Conservation (phyloP, 2,329 filamentous ascomycete species). For the Ascocoryne sarcoides region DNA sequence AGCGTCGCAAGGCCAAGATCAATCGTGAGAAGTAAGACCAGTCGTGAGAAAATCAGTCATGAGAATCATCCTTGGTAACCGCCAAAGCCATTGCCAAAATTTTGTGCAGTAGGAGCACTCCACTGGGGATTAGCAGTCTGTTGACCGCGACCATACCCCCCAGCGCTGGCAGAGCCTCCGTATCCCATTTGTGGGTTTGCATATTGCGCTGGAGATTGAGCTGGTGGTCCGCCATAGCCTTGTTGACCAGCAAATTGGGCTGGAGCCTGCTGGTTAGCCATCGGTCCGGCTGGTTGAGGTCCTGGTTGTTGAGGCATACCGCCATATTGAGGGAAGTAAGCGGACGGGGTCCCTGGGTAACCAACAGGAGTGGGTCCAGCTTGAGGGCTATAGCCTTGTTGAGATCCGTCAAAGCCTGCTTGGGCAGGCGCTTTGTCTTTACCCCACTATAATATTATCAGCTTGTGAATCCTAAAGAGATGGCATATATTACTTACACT, state of each 20-base stretch:
- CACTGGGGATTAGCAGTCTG: conserved; percentile 29
- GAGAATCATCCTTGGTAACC: conserved; percentile 49
- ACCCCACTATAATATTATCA: conserved; percentile 66
- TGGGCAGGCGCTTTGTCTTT: conserved; percentile 87
- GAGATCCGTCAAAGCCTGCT: conserved; percentile 74
- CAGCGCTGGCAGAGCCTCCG: conserved; percentile 64
- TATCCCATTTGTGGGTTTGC: conserved; percentile 64
- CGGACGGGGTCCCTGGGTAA: conserved; percentile 68
- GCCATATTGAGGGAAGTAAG: conserved; percentile 91
- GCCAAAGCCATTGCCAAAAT: conserved; percentile 53
- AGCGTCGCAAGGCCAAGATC: neutral
- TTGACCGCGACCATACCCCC: conserved; percentile 73
- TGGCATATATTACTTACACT: conserved; percentile 62
- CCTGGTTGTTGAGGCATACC: conserved; percentile 42
- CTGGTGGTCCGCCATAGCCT: conserved; percentile 54
- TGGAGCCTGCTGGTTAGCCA: conserved; percentile 32
- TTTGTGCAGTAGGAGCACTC: conserved; percentile 48
- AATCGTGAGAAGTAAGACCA: conserved; percentile 4
- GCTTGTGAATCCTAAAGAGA: conserved; percentile 13
- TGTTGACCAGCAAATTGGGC: conserved; percentile 53
- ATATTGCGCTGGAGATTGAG: conserved; percentile 53
- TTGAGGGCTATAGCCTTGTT: conserved; percentile 61
- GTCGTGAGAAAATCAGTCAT: conserved; percentile 2
- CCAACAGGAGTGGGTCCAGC: conserved; percentile 59
- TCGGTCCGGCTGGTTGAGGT: conserved; percentile 30